These are phyloP conservation scores for Trypanosoma cruzi DNA, from an alignment of 208 protist species.

Conservation along the genomic window DNA sequence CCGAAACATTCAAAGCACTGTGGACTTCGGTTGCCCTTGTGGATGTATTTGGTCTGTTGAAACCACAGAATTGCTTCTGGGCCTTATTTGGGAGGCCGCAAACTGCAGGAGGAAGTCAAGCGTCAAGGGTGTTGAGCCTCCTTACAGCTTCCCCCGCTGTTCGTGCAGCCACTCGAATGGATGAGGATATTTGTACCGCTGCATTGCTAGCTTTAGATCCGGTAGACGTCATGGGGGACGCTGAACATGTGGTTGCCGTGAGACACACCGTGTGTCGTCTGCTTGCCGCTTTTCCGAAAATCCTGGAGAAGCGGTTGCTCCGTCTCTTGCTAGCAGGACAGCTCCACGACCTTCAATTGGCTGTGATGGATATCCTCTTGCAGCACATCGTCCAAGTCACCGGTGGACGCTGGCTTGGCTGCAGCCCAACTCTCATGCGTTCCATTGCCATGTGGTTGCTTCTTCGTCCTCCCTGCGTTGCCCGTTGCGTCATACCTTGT, in stretches of 20 bases:
- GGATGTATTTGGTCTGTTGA: constrained; percentile 15
- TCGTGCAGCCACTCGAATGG: constrained; percentile 13
- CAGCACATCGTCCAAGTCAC: background rate
- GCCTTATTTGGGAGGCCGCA: constrained; percentile 7
- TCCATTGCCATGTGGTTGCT: constrained; percentile 18
- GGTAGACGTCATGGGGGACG: constrained; percentile 12
- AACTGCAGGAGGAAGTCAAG: constrained; percentile 13
- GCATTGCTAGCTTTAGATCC: constrained; percentile 22
- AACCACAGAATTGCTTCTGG: constrained; percentile 25
- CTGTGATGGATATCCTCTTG: constrained; percentile 22
- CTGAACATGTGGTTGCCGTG: background rate
- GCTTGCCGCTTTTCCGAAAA: constrained; percentile 30
- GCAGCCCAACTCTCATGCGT: constrained; percentile 17
- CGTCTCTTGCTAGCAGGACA: constrained; percentile 2
- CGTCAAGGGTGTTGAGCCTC: constrained; percentile 13
- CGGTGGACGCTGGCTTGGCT: background rate
- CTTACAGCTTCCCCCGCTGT: constrained; percentile 23
- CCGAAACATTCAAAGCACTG: constrained; percentile 6
- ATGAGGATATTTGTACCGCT: constrained; percentile 10
- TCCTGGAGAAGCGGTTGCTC: constrained; percentile 22
- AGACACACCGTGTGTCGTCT: constrained; percentile 14
- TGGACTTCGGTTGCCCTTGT: constrained; percentile 17
- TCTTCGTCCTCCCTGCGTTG: constrained; percentile 1
- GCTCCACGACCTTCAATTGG: constrained; percentile 13
- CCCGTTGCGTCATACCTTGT: background rate